Conservation (phyloP, 768 basidiomycete genomes). For the Chlorophyllum brunneum region DNA sequence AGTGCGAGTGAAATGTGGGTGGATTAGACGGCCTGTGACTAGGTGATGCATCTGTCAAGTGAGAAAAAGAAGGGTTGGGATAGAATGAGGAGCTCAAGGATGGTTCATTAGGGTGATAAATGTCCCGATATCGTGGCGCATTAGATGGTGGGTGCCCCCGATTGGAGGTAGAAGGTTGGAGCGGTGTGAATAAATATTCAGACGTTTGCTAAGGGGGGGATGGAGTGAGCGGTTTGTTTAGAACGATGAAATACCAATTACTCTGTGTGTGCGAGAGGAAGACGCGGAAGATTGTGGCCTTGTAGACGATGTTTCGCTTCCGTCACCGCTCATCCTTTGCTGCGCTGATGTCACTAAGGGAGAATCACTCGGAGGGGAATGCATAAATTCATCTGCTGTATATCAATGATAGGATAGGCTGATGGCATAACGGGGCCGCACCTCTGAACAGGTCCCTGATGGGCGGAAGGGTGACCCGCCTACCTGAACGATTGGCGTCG, state of each 20-base stretch:
- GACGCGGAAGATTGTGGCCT: neutral
- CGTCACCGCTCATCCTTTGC: slow-evolving; percentile 38
- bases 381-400: slow-evolving; percentile 44
- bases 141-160: neutral
- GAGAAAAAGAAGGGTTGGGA: neutral
- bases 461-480: slow-evolving; percentile 63
- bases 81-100: neutral
- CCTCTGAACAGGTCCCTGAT: slow-evolving; percentile 70
- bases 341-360: slow-evolving; percentile 39
- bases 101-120: neutral
- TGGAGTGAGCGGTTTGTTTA: neutral
- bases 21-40: neutral
- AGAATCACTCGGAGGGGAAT: slow-evolving; percentile 31
- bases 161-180: neutral
- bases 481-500: slow-evolving; percentile 23
- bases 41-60: neutral
- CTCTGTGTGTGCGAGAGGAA: neutral
- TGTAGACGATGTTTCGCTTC: slow-evolving; percentile 14
- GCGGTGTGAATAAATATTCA: neutral
- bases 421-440: slow-evolving; percentile 18
- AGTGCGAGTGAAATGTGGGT: neutral
- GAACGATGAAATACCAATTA: neutral
- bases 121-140: neutral
- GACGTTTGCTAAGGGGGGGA: neutral
- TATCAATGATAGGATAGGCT: slow-evolving; percentile 8